phyloP scores from a whole-genome alignment of 2,329 filamentous ascomycete genomes.

The Colletotrichum tanaceti region DNA sequence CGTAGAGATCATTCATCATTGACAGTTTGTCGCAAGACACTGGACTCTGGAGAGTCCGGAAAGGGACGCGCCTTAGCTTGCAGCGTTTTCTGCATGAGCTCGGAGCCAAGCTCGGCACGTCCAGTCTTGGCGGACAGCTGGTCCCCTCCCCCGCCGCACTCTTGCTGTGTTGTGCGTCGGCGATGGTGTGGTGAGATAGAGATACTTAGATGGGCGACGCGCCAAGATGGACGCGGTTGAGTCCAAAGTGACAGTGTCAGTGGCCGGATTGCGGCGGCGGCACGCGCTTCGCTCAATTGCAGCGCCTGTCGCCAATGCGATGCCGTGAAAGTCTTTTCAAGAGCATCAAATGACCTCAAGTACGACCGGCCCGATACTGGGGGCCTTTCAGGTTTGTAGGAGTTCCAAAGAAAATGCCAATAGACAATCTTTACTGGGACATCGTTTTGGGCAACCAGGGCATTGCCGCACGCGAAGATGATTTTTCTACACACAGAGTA shows the following conservation, averaged over 20 bases:
- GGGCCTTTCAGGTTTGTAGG: neutral
- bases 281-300: conserved; percentile 1
- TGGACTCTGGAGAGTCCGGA: conserved; percentile 1
- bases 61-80: conserved; percentile 22
- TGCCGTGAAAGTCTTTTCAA: neutral
- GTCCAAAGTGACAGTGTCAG: neutral
- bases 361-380: neutral
- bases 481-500: too few relatives aligned
- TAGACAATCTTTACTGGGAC: neutral
- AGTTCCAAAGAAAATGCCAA: neutral
- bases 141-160: conserved; percentile 24
- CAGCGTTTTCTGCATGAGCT: conserved; percentile 36
- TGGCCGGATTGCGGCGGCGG: neutral
- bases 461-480: neutral
- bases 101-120: conserved; percentile 39
- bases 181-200: conserved; percentile 10
- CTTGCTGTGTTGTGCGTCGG: conserved; percentile 3
- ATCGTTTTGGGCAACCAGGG: conserved; percentile 1
- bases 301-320: conserved; percentile 1
- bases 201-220: neutral
- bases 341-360: conserved; percentile 14
- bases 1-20: neutral
- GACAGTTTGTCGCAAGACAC: conserved; percentile 1
- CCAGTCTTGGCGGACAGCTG: conserved; percentile 34
- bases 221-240: neutral